These are phyloP conservation scores for Leptographium wingfieldii DNA, from an alignment of 2,329 filamentous ascomycete genomes.

Conservation along the genomic window DNA sequence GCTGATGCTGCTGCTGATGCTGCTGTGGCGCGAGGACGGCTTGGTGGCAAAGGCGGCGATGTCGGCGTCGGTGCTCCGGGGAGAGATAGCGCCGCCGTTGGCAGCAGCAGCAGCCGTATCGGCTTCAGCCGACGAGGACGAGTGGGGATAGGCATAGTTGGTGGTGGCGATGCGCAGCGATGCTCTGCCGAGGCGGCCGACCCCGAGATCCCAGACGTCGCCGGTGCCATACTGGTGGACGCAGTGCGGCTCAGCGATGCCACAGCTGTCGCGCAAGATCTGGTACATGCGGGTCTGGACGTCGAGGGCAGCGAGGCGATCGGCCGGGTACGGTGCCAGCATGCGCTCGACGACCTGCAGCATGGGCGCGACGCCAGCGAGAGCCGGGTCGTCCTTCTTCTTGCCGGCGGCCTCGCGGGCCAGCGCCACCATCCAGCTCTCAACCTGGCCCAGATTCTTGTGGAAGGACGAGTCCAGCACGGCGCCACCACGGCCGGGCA, in stretches of 20 bases:
- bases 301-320: conserved; percentile 39
- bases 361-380: conserved; percentile 38
- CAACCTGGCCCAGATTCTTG: conserved; percentile 54
- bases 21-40: neutral
- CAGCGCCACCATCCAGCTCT: conserved; percentile 52
- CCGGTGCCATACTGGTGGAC: conserved; percentile 32
- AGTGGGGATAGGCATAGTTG: neutral
- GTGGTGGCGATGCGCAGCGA: conserved; percentile 13
- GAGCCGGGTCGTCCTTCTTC: conserved; percentile 26
- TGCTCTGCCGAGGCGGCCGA: conserved; percentile 16
- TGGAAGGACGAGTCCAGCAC: conserved; percentile 61
- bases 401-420: conserved; percentile 38
- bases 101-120: neutral
- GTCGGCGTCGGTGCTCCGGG: neutral
- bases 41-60: neutral
- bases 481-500: conserved; percentile 42
- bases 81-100: neutral
- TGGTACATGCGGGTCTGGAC: conserved; percentile 40
- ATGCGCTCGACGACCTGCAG: conserved; percentile 41
- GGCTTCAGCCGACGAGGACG: neutral
- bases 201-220: conserved; percentile 14
- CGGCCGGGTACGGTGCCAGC: conserved; percentile 37
- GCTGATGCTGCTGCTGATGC: neutral
- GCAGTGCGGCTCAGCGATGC: conserved; percentile 38
- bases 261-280: conserved; percentile 35